phyloP scores from a whole-genome alignment of 495 filamentous ascomycete species.

The Collariella sp. region DNA sequence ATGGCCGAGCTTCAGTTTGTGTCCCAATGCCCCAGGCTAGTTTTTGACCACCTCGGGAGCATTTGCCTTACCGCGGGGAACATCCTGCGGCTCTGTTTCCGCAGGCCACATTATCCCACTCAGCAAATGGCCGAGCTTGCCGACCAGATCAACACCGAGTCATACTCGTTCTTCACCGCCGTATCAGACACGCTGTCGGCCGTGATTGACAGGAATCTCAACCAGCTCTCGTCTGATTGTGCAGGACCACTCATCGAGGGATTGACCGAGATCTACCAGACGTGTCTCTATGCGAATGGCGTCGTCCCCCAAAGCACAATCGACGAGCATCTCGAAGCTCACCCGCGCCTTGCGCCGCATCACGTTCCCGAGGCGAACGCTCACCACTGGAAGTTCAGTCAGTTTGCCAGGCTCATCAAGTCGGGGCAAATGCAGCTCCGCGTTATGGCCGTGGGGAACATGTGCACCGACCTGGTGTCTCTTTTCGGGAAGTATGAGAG shows the following conservation, averaged over 20 bases:
- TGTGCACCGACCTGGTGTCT: conserved; percentile 62
- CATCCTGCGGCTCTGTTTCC: conserved; percentile 24
- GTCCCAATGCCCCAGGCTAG: conserved; percentile 32
- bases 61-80: conserved; percentile 27
- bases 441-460: conserved; percentile 58
- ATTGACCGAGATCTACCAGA: conserved; percentile 34
- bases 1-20: conserved; percentile 29
- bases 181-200: conserved; percentile 33
- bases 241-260: conserved; percentile 31
- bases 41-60: conserved; percentile 33
- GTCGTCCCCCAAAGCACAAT: conserved; percentile 26
- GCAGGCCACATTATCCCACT: conserved; percentile 10
- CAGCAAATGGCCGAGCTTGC: conserved; percentile 14
- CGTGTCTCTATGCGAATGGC: conserved; percentile 33
- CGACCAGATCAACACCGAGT: conserved; percentile 20
- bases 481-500: conserved; percentile 47
- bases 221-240: conserved; percentile 35
- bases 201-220: conserved; percentile 43
- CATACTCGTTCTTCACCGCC: conserved; percentile 32
- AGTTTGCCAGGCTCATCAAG: conserved; percentile 61
- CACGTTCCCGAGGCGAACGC: conserved; percentile 41
- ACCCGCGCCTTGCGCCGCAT: conserved; percentile 23
- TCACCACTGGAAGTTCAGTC: conserved; percentile 60
- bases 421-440: conserved; percentile 86
- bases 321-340: conserved; percentile 22